Evolutionary conservation across 345 rosid species (phyloP).

Genomic region (Syzygium jambos): DNA sequence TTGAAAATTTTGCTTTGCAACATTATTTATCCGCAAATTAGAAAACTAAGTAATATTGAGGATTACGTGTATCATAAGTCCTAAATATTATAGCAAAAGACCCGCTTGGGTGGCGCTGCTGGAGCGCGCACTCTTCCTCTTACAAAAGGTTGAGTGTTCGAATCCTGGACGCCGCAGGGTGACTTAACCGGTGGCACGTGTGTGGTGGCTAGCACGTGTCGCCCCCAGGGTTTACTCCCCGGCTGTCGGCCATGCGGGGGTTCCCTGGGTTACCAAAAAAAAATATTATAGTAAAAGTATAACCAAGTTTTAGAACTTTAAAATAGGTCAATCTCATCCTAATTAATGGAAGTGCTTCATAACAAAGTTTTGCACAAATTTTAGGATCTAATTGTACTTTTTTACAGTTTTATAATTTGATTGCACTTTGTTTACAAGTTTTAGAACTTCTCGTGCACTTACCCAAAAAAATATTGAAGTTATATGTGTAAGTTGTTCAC

Average conservation of each 20-base stretch:
- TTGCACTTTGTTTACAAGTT: neutral
- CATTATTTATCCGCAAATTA: neutral
- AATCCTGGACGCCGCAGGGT: too few relatives aligned
- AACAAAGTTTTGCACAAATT: neutral
- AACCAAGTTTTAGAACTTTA: neutral
- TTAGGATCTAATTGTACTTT: neutral
- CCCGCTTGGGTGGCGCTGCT: too few relatives aligned
- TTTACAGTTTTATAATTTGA: neutral
- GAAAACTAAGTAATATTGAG: neutral
- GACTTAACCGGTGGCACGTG: too few relatives aligned
- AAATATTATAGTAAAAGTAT: neutral
- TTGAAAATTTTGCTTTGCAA: neutral
- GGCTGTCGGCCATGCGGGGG: too few relatives aligned
- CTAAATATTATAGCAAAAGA: neutral
- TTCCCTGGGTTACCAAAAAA: too few relatives aligned
- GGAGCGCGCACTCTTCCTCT: too few relatives aligned
- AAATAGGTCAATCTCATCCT: neutral
- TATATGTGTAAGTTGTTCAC: neutral
- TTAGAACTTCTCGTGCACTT: neutral
- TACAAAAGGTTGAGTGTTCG: too few relatives aligned
- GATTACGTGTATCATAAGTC: neutral
- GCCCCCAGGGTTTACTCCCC: too few relatives aligned
- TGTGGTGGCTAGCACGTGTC: too few relatives aligned
- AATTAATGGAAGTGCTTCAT: neutral
- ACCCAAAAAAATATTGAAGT: neutral